These are phyloP conservation scores for Sphagnum magellanicum DNA, from an alignment of 228 moss, liverwort and hornwort species.

Conservation along the genomic window DNA sequence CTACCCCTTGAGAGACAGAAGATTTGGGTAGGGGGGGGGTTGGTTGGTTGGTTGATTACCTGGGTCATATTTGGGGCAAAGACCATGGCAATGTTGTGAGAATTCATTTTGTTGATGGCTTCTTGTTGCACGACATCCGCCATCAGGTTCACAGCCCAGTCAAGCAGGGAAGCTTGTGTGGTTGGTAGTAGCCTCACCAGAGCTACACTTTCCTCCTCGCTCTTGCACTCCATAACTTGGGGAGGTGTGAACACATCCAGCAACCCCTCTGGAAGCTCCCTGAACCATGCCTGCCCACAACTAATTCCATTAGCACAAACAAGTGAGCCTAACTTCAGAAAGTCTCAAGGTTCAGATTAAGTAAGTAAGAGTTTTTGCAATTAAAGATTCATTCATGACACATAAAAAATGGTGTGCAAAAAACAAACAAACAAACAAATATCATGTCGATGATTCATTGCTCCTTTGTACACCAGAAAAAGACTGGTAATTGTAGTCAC, in stretches of 20 bases:
- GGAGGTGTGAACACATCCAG: constrained; percentile 82
- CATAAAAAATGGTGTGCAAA: no score
- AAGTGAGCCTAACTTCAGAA: no score
- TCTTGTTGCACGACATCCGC: constrained; percentile 98
- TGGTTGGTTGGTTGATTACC: constrained; percentile 23
- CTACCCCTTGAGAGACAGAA: no score
- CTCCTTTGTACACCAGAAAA: no score
- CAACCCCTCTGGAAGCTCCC: constrained; percentile 89
- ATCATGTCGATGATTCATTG: no score
- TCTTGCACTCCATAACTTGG: constrained; percentile 92
- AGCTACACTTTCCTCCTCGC: constrained; percentile 79
- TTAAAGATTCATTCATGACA: no score
- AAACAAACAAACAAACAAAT: no score
- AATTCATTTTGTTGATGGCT: constrained; percentile 89
- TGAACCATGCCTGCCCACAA: constrained; percentile 78
- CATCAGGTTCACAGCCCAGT: constrained; percentile 99
- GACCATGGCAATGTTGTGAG: constrained; percentile 98
- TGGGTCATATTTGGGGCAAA: constrained; percentile 99
- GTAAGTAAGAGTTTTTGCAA: no score
- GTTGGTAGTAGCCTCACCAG: constrained; percentile 79
- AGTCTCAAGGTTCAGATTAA: no score
- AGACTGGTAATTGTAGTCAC: no score
- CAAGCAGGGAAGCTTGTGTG: constrained; percentile 85
- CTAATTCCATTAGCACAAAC: no score
- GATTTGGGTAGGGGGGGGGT: no score